A percentile compares a stretch with the other conserved stretches of the same genome.
Evolutionary conservation across 1,284 basidiomycete species (phyloP).

Genomic region (Trametes pubescens): DNA sequence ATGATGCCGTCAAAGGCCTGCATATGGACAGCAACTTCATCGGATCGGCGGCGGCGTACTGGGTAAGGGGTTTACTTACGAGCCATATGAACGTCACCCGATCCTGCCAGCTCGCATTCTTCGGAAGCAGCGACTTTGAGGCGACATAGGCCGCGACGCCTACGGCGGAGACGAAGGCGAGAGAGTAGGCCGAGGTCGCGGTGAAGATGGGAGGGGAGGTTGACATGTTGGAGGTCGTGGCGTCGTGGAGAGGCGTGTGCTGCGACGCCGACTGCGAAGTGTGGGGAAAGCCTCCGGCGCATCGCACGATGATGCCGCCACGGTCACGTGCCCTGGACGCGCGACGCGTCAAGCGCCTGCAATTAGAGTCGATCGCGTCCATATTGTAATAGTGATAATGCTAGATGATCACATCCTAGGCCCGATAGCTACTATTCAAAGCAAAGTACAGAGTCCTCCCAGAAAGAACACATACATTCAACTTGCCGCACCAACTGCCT

Average conservation of each 20-base stretch:
- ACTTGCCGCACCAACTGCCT: neutral
- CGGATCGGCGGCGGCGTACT: neutral
- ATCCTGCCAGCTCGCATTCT: conserved; percentile 68
- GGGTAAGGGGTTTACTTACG: conserved; percentile 46
- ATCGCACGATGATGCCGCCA: neutral
- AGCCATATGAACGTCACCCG: conserved; percentile 77
- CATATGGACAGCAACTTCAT: neutral
- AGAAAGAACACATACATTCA: neutral
- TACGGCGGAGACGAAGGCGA: conserved; percentile 63
- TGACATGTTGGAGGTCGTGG: conserved; percentile 26
- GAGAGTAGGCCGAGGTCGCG: conserved; percentile 68
- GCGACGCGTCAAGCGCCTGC: neutral
- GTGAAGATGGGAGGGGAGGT: conserved; percentile 59
- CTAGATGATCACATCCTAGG: no score
- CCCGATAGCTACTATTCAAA: no score
- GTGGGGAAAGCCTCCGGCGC: neutral
- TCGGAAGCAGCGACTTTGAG: conserved; percentile 64
- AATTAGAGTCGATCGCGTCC: neutral
- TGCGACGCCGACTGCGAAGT: neutral
- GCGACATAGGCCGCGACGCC: conserved; percentile 58
- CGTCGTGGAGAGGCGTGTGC: neutral
- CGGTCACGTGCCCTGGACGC: neutral
- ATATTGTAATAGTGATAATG: no score
- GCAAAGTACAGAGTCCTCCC: neutral
- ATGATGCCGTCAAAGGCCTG: conserved; percentile 82